A percentile compares a stretch with the other conserved stretches of the same genome.
Evolutionary conservation across 495 filamentous ascomycete genomes (phyloP).

Genomic region (Evernia prunastri): DNA sequence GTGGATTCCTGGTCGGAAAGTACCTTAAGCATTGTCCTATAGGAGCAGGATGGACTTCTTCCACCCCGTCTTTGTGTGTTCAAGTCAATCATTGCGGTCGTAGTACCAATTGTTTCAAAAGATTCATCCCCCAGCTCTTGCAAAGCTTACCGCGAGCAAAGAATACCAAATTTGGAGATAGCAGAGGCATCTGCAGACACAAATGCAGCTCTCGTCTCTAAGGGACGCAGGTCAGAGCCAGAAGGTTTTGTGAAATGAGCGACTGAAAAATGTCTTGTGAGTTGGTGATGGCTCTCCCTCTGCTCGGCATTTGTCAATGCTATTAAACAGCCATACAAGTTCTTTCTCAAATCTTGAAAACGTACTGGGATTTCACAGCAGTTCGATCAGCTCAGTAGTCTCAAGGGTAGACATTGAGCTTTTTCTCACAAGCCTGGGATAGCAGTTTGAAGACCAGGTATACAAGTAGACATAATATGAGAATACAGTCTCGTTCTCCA

Average conservation of each 20-base stretch:
- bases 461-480: background rate
- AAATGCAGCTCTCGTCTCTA: background rate
- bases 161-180: background rate
- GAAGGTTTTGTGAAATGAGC: background rate
- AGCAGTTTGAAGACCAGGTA: background rate
- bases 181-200: background rate
- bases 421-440: background rate
- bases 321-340: background rate
- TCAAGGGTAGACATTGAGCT: background rate
- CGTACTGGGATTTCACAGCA: too few species aligned
- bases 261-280: background rate
- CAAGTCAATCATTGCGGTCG: background rate
- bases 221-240: background rate
- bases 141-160: background rate
- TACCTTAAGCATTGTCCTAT: background rate
- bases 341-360: background rate
- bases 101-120: background rate
- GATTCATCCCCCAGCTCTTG: background rate
- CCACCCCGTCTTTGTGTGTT: background rate
- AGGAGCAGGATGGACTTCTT: background rate
- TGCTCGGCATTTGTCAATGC: background rate
- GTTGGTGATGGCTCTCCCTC: background rate
- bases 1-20: too few species aligned
- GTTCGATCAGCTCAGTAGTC: background rate
- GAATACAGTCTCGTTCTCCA: background rate